Evolutionary conservation across 768 basidiomycete genomes (phyloP), one percentile per base, ranked within the genome.

Genomic region (Serendipita indica): DNA sequence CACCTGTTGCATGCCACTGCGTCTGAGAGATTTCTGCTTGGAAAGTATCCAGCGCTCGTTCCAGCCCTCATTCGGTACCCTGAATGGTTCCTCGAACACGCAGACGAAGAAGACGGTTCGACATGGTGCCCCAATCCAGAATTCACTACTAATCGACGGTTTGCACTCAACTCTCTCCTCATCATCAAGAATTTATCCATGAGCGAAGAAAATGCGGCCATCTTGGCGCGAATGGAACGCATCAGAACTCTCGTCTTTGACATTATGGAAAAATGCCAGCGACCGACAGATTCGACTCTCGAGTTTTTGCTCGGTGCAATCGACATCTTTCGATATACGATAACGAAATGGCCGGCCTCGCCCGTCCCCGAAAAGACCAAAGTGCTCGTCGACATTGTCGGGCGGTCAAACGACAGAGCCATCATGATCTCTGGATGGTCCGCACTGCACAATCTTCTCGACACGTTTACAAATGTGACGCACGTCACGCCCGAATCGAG

Each of bases 1-100:
- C 82, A 87, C 49, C 77, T 98, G 7, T 82, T 85, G 62, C 79
- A 87, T 18, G 75, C 89, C n/a, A 84, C 82, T 64, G 77, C 78
- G 63, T 85, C 87, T 64, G 89, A 92, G 56, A 74, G 81, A 57
- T 89, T 94, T 69, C 67, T 79, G 59, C 76, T 97, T 60, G 76
- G 74, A 35, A 73, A 74, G 33, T 81, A 88, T 56, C 84, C 88
- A 0, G 89, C 89, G 6, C 74, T 93, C 39, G 79, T 87, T 25
- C 85, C 90, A 64, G 84, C 83, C 3, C 74, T 97, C 20, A 85
- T 90, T 61, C 86, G 85, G 66, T 90, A 86, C 85, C 90, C 92
- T 2, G 82, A 87, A 66, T 86, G 82, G 83, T 93, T 86, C 68
- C 74, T 81, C 54, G 73, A 68, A 67, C 33, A 63, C 72, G 32